These are phyloP conservation scores for Dictyostelium intermedium DNA, from an alignment of 78 protist genomes.

Conservation along the genomic window DNA sequence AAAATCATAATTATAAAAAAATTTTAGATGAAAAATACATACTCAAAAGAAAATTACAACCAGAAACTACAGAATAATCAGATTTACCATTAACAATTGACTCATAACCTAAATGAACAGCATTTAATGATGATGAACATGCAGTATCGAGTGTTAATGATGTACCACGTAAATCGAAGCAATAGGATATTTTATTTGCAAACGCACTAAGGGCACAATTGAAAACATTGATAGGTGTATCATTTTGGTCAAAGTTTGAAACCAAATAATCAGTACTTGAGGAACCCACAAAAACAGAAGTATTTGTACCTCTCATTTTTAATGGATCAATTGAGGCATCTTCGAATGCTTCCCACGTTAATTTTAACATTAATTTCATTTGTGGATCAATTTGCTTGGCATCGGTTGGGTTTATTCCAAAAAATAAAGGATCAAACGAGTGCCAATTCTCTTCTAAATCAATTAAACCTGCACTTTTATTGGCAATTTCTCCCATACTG, in stretches of 20 bases:
- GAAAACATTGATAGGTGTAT: background rate
- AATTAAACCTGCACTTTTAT: constrained; percentile 33
- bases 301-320: constrained; percentile 9
- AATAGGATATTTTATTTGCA: constrained; percentile 84
- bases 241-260: background rate
- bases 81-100: constrained; percentile 71
- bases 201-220: background rate
- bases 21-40: background rate
- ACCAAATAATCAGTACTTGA: background rate
- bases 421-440: constrained; percentile 49
- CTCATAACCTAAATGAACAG: constrained; percentile 75
- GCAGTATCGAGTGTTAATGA: constrained; percentile 91
- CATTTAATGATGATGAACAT: constrained; percentile 89
- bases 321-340: constrained; percentile 45
- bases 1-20: constrained; percentile 14
- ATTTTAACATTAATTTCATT: constrained; percentile 84
- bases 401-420: constrained; percentile 69
- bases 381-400: constrained; percentile 85
- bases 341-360: constrained; percentile 69
- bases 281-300: constrained; percentile 58
- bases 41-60: constrained; percentile 73
- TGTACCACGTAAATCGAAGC: constrained; percentile 86
- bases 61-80: constrained; percentile 82
- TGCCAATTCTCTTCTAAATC: background rate
- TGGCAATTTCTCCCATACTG: background rate